A percentile compares a stretch with the other conserved stretches of the same genome.
phyloP scores from a whole-genome alignment of 768 basidiomycete genomes.

The Serpula lacrymans region DNA sequence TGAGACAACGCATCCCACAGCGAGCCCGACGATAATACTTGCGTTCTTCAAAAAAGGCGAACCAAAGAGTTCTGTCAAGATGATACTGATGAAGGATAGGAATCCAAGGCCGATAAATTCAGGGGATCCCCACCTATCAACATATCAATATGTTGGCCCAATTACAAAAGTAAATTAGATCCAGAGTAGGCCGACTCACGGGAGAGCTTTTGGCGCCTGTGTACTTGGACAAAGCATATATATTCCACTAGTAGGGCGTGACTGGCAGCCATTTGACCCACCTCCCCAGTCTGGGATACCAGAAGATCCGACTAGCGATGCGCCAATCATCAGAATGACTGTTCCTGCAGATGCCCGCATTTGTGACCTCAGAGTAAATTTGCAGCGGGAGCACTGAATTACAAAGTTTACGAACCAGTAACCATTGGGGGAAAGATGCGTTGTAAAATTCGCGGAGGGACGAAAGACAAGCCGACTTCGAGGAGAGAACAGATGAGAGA shows the following conservation, averaged over 20 bases:
- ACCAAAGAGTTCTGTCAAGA: constrained; percentile 79
- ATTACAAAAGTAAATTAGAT: not conserved
- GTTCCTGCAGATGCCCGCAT: constrained; percentile 42
- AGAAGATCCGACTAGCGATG: constrained; percentile 68
- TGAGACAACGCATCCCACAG: constrained; percentile 77
- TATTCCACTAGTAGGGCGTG: constrained; percentile 59
- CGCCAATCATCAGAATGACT: constrained; percentile 78
- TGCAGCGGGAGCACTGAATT: too few relatives aligned
- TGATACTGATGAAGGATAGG: constrained; percentile 72
- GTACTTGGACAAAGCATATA: constrained; percentile 74
- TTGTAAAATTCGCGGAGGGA: constrained; percentile 59
- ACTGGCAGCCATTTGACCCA: constrained; percentile 68
- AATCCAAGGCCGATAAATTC: constrained; percentile 87
- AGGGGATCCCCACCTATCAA: constrained; percentile 68
- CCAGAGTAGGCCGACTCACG: constrained; percentile 30
- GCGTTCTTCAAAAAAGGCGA: constrained; percentile 83
- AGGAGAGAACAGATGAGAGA: constrained; percentile 76
- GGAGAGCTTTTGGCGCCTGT: constrained; percentile 64
- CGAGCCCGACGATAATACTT: constrained; percentile 71
- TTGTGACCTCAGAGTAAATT: not conserved
- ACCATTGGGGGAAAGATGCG: constrained; percentile 78
- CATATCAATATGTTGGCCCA: not conserved
- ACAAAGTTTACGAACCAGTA: constrained; percentile 48
- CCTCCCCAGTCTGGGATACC: constrained; percentile 84
- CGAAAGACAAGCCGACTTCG: constrained; percentile 76